phyloP scores from a whole-genome alignment of 2,329 filamentous ascomycete species.

The Paraconiothyrium sp. region DNA sequence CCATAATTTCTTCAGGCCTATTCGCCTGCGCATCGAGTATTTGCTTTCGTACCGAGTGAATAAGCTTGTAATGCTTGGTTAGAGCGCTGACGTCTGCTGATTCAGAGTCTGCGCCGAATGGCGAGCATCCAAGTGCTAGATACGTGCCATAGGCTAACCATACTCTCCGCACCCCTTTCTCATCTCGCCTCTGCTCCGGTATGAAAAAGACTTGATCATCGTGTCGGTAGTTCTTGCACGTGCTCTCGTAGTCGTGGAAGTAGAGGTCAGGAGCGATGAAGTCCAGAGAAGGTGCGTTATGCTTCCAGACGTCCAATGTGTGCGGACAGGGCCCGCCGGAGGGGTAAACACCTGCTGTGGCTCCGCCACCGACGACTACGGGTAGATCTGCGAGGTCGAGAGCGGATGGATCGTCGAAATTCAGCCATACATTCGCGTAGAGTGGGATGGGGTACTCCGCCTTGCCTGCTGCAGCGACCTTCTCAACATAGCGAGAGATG shows the following conservation, averaged over 20 bases:
- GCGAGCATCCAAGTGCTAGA: conserved; percentile 30
- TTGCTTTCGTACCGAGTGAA: conserved; percentile 45
- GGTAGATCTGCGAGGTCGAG: conserved; percentile 47
- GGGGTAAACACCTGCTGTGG: conserved; percentile 57
- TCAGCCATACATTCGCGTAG: conserved; percentile 60
- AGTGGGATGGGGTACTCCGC: conserved; percentile 54
- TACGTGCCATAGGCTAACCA: conserved; percentile 39
- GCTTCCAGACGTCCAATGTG: conserved; percentile 58
- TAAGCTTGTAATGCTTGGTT: conserved; percentile 54
- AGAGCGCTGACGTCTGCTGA: conserved; percentile 43
- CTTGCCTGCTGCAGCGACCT: conserved; percentile 55
- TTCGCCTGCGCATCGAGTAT: conserved; percentile 54
- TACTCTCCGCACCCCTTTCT: conserved; percentile 41
- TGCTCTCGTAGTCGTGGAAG: conserved; percentile 58
- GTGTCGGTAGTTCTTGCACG: conserved; percentile 58
- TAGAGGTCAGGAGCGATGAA: conserved; percentile 61
- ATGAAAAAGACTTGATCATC: conserved; percentile 60
- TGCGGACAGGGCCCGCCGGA: conserved; percentile 57
- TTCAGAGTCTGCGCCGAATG: conserved; percentile 54
- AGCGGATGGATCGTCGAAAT: conserved; percentile 39
- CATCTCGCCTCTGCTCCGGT: conserved; percentile 62
- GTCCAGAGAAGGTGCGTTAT: conserved; percentile 54
- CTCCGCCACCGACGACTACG: conserved; percentile 55
- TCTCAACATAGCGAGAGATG: conserved; percentile 54
- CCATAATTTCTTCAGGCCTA: conserved; percentile 42